phyloP scores from a whole-genome alignment of 176 grass and related monocot species.

The Ensete ventricosum region DNA sequence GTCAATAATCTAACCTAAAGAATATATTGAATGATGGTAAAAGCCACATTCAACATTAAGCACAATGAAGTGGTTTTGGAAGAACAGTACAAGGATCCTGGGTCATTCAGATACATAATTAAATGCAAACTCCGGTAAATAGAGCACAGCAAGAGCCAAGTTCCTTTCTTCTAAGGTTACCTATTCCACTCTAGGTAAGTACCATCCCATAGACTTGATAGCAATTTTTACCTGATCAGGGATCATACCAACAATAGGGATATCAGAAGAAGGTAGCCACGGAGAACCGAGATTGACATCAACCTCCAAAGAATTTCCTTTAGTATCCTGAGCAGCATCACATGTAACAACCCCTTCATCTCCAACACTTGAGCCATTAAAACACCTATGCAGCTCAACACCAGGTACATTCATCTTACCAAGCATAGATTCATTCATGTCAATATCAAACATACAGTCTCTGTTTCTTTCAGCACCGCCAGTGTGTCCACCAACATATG shows the following conservation, averaged over 20 bases:
- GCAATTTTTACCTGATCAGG: constrained; percentile 63
- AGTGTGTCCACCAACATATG: constrained; percentile 33
- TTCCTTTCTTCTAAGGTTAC: not conserved
- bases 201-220: not conserved
- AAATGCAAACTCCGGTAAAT: not conserved
- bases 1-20: too few relatives aligned
- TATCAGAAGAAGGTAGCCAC: constrained; percentile 41
- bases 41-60: too few relatives aligned
- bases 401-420: constrained; percentile 36
- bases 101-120: too few relatives aligned
- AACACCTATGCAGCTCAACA: constrained; percentile 38
- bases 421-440: constrained; percentile 49
- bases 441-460: constrained; percentile 58
- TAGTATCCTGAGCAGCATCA: constrained; percentile 29
- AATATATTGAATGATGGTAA: too few relatives aligned
- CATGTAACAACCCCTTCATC: constrained; percentile 17
- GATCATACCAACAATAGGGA: constrained; percentile 40
- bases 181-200: not conserved
- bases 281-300: constrained; percentile 41
- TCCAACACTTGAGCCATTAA: constrained; percentile 22
- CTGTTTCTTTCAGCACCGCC: constrained; percentile 37
- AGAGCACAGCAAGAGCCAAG: not conserved
- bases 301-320: constrained; percentile 30
- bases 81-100: too few relatives aligned
- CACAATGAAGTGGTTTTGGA: too few relatives aligned